A percentile compares a stretch with the other conserved stretches of the same genome.
phyloP scores from a whole-genome alignment of 495 filamentous ascomycete genomes.

The Penicillium nucicola region DNA sequence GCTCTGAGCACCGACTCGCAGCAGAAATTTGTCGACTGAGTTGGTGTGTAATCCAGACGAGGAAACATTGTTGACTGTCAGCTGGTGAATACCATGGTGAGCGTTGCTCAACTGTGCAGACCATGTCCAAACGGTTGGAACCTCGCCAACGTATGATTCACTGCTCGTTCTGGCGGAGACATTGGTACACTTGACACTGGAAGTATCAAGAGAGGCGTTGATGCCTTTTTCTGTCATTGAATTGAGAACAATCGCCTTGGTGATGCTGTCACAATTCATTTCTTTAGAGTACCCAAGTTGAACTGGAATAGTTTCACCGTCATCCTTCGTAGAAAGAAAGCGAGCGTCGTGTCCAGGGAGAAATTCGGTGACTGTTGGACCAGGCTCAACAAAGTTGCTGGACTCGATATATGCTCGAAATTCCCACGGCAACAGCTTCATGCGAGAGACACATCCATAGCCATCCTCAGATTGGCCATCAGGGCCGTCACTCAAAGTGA shows the following conservation, averaged over 20 bases:
- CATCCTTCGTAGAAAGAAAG: slow-evolving; percentile 38
- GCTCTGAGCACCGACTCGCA: slow-evolving; percentile 41
- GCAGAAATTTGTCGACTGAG: slow-evolving; percentile 41
- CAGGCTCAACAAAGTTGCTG: slow-evolving; percentile 38
- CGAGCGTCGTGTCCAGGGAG: slow-evolving; percentile 56
- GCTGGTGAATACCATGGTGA: slow-evolving; percentile 44
- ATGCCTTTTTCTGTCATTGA: slow-evolving; percentile 37
- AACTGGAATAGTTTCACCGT: slow-evolving; percentile 7
- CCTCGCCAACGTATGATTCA: slow-evolving; percentile 9
- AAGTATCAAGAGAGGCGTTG: slow-evolving; percentile 23
- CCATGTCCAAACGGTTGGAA: slow-evolving; percentile 41
- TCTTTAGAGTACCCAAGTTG: slow-evolving; percentile 26
- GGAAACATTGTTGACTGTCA: slow-evolving; percentile 43
- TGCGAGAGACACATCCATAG: slow-evolving; percentile 42
- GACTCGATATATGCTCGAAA: slow-evolving; percentile 57
- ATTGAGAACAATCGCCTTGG: slow-evolving; percentile 38
- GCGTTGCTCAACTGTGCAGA: slow-evolving; percentile 41
- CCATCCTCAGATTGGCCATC: background rate
- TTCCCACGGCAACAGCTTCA: slow-evolving; percentile 53
- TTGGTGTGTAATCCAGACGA: slow-evolving; percentile 33
- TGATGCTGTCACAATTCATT: slow-evolving; percentile 55
- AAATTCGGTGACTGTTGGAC: slow-evolving; percentile 58
- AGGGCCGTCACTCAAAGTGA: slow-evolving; percentile 27
- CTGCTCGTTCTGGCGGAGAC: slow-evolving; percentile 11
- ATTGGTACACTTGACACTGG: slow-evolving; percentile 20